Base-by-base conservation (phyloP, 1,284 basidiomycete species). In the Pulveroboletus sp. region DNA sequence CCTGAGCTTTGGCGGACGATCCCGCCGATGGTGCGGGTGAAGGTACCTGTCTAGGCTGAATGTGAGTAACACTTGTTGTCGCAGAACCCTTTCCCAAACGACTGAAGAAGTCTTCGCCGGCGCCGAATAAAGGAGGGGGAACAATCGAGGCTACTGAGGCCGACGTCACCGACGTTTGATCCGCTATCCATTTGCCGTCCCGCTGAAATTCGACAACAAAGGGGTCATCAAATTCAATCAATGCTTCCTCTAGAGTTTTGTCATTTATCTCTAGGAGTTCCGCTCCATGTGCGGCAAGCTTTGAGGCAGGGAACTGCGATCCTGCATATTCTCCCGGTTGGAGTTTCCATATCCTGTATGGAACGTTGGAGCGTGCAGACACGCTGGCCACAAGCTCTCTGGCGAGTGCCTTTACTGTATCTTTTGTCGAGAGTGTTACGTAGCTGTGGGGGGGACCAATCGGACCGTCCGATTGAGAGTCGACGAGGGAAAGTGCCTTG, bases 131-230 rank as follows among this genome's bases (percentile, higher is more conserved):
- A 7, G 83, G 81, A 17, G 71, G 67, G 12, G 78, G 75, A 13
- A 68, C 67, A 7, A 67, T 53, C 44, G 65, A 56, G 54, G 53
- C 47, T 32, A 49, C 24, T 35, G 58, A 24, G 50, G 50, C n/a
- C 1, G 63, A 42, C 26, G 41, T 32, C 19, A 57, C 36, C 21
- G 54, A 40, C 2, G 61, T 53, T 46, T 67, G 58, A 46, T 79
- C 73, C 13, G 75, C 67, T 13, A 82, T 59, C 86, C 86, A 89
- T n/a, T 73, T 72, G 43, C 75, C 76, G 39, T 76, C 61, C 46
- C 71, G 69, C 65, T 80, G 77, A 63, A 84, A 81, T 63, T 91
- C 89, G 29, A 90, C 80, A 4, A 83, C 79, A 65, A 90, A 86
- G 2, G 77, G 73, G 63, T 90, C 87, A 21, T 78, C 81, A 1